Evolutionary conservation across 352 stramenopile genomes (phyloP), one percentile per base, ranked within the genome.

Genomic region (Pythium biforme): DNA sequence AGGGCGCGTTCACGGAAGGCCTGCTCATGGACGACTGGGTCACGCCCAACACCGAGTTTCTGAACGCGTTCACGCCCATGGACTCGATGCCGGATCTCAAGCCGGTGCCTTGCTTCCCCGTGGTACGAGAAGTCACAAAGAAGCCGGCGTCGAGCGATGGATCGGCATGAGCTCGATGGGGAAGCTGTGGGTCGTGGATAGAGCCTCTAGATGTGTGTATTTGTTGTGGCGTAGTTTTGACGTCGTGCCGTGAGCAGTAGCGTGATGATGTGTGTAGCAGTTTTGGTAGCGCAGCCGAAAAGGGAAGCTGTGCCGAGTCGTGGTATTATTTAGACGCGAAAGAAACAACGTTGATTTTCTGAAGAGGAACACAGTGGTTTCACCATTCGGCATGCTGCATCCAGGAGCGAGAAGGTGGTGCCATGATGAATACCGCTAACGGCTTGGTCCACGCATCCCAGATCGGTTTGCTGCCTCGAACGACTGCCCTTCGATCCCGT

Each of bases 1-100:
- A 81, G 46, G 81, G 82, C 4, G 55, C 75, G 25, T 92, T 86
- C 63, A 88, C 75, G 0, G 85, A 94, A 68, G 85, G 85, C 3
- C 67, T 94, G 52, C 69, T 94, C 4, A 52, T 73, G n/a, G 77
- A 90, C 59, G 85, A 94, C 62, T 94, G 85, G 85, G 57, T 92
- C 34, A 82, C 79, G n/a, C 74, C 82, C 19, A 92, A 94, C 59
- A 71, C 43, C 12, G 72, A 81, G 27, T 94, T 91, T 48, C 40
- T 94, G 9, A 65, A 80, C 12, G 86, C 81, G 2, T 88, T 94
- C 62, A 60, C 31, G 5, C 75, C 78, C 9, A 86, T 94, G 80
- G 75, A 94, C 63, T 68, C 41, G 8, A 74, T 94, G 71, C 66
- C 80, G 0, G 72, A 92, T 41, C 62, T 92, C 25, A 74, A 72